Evolutionary conservation across 192 early-diverging fungal genomes (phyloP).

Genomic region (Podila epigama): DNA sequence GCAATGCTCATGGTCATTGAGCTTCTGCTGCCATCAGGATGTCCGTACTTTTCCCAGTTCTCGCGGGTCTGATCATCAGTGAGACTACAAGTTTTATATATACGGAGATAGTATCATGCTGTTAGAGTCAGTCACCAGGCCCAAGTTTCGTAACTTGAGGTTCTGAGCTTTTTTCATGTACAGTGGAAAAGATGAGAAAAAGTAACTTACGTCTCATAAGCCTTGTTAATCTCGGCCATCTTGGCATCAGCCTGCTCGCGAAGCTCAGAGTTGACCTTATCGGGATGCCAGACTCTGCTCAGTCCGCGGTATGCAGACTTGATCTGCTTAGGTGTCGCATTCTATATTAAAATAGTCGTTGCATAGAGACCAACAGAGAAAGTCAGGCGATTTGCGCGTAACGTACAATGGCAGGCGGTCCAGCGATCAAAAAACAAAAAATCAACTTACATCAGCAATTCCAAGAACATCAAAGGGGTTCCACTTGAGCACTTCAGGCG

Average conservation of each 20-base stretch:
- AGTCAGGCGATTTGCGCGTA: too few species aligned
- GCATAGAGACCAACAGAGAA: too few species aligned
- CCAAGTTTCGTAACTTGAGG: too few species aligned
- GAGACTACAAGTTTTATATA: constrained; percentile 56
- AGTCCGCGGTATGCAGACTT: constrained; percentile 60
- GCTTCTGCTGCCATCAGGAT: constrained; percentile 86
- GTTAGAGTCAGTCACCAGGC: too few species aligned
- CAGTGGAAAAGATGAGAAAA: not conserved
- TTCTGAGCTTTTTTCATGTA: too few species aligned
- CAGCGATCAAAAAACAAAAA: not conserved
- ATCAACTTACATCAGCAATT: constrained; percentile 64
- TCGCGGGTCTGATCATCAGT: constrained; percentile 90
- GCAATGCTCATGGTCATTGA: constrained; percentile 88
- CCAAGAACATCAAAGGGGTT: constrained; percentile 96
- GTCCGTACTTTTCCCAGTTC: constrained; percentile 95
- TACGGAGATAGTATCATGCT: not conserved
- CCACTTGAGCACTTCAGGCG: constrained; percentile 77
- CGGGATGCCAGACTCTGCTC: constrained; percentile 71
- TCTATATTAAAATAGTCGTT: constrained; percentile 30
- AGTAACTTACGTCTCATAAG: constrained; percentile 85
- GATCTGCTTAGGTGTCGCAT: constrained; percentile 50
- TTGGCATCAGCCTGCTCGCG: constrained; percentile 74
- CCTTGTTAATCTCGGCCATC: constrained; percentile 91
- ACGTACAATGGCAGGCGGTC: not conserved
- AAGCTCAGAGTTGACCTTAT: constrained; percentile 75